A percentile compares a stretch with the other conserved stretches of the same genome.
Evolutionary conservation across 257 asterid genomes (phyloP).

Genomic region (Primulina eburnea): DNA sequence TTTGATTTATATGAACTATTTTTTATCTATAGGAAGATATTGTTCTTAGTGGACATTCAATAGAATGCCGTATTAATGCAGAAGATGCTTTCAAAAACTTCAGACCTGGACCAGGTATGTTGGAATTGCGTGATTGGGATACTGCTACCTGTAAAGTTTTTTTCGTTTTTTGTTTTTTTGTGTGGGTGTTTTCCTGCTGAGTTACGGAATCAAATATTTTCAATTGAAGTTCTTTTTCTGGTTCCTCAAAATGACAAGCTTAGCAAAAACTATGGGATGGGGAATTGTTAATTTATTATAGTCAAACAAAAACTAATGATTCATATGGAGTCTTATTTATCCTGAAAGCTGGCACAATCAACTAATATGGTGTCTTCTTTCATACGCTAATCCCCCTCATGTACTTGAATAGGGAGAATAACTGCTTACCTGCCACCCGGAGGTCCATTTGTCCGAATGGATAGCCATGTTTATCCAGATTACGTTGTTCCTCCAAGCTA

Average conservation of each 20-base stretch:
- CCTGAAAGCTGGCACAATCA: conserved; percentile 4
- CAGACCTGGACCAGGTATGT: conserved; percentile 96
- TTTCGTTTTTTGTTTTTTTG: neutral
- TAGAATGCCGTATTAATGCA: conserved; percentile 98
- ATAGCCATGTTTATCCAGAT: conserved; percentile 96
- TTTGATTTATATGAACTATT: conserved; percentile 11
- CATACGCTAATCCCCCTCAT: conserved; percentile 18
- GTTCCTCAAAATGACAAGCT: neutral
- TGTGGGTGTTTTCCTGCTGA: neutral
- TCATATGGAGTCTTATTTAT: neutral
- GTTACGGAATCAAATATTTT: neutral
- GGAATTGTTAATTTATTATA: neutral
- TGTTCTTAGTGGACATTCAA: conserved; percentile 88
- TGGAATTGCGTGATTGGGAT: conserved; percentile 18
- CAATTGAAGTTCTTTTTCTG: conserved; percentile 2
- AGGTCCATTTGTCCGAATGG: conserved; percentile 98
- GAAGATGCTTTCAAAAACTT: conserved; percentile 99
- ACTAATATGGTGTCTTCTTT: neutral
- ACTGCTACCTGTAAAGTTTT: neutral
- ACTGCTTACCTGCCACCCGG: conserved; percentile 95
- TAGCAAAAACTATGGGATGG: conserved; percentile 3
- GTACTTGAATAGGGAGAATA: conserved; percentile 72
- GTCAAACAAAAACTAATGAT: neutral
- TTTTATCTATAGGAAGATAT: conserved; percentile 67
- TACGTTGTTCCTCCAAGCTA: conserved; percentile 99